Conservation (phyloP, 129 eudicot genomes). For the Flaveria sonorensis region DNA sequence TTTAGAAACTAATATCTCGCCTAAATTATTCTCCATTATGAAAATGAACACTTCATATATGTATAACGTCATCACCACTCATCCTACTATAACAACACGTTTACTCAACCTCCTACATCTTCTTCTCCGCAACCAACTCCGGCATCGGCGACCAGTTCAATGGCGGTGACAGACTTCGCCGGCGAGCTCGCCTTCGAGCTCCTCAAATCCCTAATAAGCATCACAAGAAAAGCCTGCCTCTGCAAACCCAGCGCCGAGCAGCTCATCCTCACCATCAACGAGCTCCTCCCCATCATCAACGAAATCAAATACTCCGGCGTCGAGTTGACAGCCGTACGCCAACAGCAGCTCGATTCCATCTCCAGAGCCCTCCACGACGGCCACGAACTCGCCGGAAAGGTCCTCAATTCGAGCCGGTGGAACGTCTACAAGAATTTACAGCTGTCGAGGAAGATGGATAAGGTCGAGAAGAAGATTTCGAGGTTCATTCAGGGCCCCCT, state of each 20-base stretch:
- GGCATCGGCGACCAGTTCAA: slow-evolving; percentile 25
- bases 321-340: slow-evolving; percentile 64
- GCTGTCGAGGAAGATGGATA: slow-evolving; percentile 74
- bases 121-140: background rate
- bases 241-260: slow-evolving; percentile 70
- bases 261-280: slow-evolving; percentile 48
- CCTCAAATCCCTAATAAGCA: slow-evolving; percentile 58
- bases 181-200: slow-evolving; percentile 93
- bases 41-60: no score
- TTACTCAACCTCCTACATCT: background rate
- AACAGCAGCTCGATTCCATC: slow-evolving; percentile 66
- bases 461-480: slow-evolving; percentile 59
- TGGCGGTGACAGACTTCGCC: slow-evolving; percentile 80
- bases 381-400: slow-evolving; percentile 63
- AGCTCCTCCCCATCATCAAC: slow-evolving; percentile 80
- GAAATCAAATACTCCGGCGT: slow-evolving; percentile 86
- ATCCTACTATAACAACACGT: background rate
- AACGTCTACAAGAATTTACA: slow-evolving; percentile 71
- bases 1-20: no score
- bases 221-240: slow-evolving; percentile 53
- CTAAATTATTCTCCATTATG: no score
- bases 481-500: slow-evolving; percentile 61
- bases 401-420: slow-evolving; percentile 66
- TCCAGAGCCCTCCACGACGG: slow-evolving; percentile 66
- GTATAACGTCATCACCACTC: background rate